These are phyloP conservation scores for Lantana camara DNA, from an alignment of 257 asterid species.

Conservation along the genomic window DNA sequence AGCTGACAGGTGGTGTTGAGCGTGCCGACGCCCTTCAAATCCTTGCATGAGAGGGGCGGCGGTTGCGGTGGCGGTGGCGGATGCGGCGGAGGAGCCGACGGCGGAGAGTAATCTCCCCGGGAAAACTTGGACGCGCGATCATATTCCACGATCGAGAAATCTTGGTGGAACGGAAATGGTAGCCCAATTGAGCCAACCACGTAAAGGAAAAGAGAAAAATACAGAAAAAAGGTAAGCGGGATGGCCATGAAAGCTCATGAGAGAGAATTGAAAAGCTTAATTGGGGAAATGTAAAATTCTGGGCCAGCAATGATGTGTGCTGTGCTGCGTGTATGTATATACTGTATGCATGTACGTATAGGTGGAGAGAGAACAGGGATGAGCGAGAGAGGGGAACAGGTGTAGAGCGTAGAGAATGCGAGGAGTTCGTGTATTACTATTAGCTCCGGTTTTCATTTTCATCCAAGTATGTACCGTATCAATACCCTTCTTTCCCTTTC, in stretches of 20 bases:
- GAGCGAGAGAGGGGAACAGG: slow-evolving; percentile 33
- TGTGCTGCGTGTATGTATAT: neutral
- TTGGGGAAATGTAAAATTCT: neutral
- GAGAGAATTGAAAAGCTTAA: slow-evolving; percentile 18
- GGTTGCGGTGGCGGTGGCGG: slow-evolving; percentile 66
- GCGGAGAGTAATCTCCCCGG: slow-evolving; percentile 49
- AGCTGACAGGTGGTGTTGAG: slow-evolving; percentile 84
- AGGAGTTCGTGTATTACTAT: slow-evolving; percentile 34
- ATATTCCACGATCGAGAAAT: slow-evolving; percentile 48
- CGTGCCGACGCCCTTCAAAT: slow-evolving; percentile 73
- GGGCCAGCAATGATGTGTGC: slow-evolving; percentile 2
- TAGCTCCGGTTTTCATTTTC: slow-evolving; percentile 41
- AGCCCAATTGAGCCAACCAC: slow-evolving; percentile 7
- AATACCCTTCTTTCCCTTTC: neutral
- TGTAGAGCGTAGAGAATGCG: slow-evolving; percentile 53
- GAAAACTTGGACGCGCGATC: slow-evolving; percentile 26
- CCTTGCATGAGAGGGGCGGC: slow-evolving; percentile 54
- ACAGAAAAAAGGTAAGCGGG: slow-evolving; percentile 14
- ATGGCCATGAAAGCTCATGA: slow-evolving; percentile 40
- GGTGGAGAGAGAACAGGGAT: slow-evolving; percentile 28
- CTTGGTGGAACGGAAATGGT: slow-evolving; percentile 26
- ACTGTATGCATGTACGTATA: slow-evolving; percentile 25
- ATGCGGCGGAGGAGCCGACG: slow-evolving; percentile 66
- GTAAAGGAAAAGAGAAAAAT: slow-evolving; percentile 17
- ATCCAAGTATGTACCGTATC: slow-evolving; percentile 22